Evolutionary conservation across 2,329 filamentous ascomycete genomes (phyloP), one percentile per base, ranked within the genome.

Genomic region (Microsporum ferrugineum): DNA sequence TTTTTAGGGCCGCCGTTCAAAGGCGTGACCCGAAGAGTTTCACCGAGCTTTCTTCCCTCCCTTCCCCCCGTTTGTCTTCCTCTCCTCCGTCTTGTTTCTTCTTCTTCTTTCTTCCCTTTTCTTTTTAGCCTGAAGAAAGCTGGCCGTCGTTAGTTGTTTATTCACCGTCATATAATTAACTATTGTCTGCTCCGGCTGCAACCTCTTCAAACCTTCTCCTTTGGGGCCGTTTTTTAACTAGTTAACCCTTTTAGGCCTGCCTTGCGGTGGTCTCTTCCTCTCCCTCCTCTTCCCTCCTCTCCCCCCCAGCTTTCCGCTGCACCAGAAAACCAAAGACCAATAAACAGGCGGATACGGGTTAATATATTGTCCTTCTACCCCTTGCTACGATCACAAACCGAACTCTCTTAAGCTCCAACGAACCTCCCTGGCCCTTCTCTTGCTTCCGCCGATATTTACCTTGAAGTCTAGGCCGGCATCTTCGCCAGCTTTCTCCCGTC

Each of bases 1-100:
- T 23, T 23, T 34, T 2, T 53, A n/a, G 29, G 49, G 27, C 49
- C 17, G 33, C 7, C 27, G 29, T 53, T 31, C 49, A 53, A 53
- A 53, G 49, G 49, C 49, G 49, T 53, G 49, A 53, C 49, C 49
- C 49, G 27, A 29, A 31, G 27, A 53, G 49, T 53, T 53, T 53
- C 49, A 53, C 49, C 49, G 27, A 53, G 49, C 49, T 53, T 51
- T 31, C 6, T 31, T 31, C 23, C 8, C 5, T 2, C 10, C 27
- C 45, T 51, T 17, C 27, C 45, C 29, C 17, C 29, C 45, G 5
- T 31, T n/a, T 27, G 10, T 33, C 47, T 31, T 14, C 23, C 47
- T 51, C 27, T 53, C 12, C 41, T 49, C 17, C 23, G 5, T 8
- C 10, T 12, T 31, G 4, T 7, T 29, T 27, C 45, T 49, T 10